phyloP scores from a whole-genome alignment of 495 filamentous ascomycete species.

The Lasiosphaeriaceae sp. region DNA sequence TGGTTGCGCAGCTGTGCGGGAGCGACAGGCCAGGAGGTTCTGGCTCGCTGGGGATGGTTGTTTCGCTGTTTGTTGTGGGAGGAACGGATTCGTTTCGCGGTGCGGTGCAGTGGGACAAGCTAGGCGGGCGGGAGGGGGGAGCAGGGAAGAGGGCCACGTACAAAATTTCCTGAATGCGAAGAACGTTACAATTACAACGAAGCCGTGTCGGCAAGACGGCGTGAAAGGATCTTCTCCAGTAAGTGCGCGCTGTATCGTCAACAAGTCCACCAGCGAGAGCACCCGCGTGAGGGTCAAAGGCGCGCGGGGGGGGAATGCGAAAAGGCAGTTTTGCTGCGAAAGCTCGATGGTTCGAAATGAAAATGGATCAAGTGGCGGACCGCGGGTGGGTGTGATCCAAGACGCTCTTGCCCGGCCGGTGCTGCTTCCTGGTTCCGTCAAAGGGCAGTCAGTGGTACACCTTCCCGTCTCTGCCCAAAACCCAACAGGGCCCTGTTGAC shows the following conservation, averaged over 20 bases:
- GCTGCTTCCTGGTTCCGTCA: background rate
- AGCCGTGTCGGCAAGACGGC: slow-evolving; percentile 6
- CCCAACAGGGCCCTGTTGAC: background rate
- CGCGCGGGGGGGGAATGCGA: slow-evolving; percentile 5
- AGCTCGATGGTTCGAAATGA: slow-evolving; percentile 11
- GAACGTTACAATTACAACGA: slow-evolving; percentile 28
- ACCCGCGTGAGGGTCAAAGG: background rate
- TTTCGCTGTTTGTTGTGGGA: background rate
- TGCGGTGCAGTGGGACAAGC: background rate
- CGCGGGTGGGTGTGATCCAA: too few relatives aligned
- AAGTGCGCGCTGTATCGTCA: background rate
- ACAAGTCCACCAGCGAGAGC: background rate
- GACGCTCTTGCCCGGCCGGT: too few relatives aligned
- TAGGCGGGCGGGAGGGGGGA: background rate
- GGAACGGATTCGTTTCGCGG: background rate
- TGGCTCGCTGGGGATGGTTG: too few relatives aligned
- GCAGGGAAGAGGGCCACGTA: slow-evolving; percentile 11
- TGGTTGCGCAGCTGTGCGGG: too few relatives aligned
- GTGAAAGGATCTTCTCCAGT: slow-evolving; percentile 13
- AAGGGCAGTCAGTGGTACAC: background rate
- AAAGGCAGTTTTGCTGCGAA: slow-evolving; percentile 3
- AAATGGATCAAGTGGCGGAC: background rate
- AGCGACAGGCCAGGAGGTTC: too few relatives aligned
- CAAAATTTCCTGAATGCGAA: slow-evolving; percentile 24
- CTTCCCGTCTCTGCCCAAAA: too few relatives aligned